phyloP scores from a whole-genome alignment of 116 monocot genomes.

The Zostera marina region DNA sequence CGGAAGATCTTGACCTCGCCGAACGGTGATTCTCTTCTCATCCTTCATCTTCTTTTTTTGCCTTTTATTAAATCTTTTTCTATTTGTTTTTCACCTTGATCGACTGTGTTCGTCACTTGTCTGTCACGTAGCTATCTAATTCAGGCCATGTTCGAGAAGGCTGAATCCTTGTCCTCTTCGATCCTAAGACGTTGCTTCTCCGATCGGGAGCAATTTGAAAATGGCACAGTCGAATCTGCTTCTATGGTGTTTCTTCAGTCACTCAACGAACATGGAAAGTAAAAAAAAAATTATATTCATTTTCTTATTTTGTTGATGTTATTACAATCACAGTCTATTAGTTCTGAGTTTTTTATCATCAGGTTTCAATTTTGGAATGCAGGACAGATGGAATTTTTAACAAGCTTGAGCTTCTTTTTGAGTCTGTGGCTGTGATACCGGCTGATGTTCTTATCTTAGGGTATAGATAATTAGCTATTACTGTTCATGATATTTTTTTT shows the following conservation, averaged over 20 bases:
- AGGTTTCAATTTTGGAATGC: slow-evolving; percentile 11
- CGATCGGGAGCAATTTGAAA: background rate
- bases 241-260: slow-evolving; percentile 1
- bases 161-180: background rate
- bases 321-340: background rate
- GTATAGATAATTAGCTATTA: slow-evolving; percentile 43
- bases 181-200: background rate
- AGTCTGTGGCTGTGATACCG: slow-evolving; percentile 50
- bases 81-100: no score
- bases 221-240: background rate
- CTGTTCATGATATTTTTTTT: background rate
- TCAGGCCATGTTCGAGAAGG: background rate
- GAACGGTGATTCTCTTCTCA: no score
- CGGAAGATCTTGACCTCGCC: no score
- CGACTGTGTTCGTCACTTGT: no score
- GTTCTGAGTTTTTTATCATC: background rate
- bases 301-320: background rate
- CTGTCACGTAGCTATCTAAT: background rate
- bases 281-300: background rate
- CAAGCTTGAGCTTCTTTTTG: slow-evolving; percentile 50
- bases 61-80: no score
- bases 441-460: slow-evolving; percentile 52
- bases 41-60: no score
- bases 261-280: background rate
- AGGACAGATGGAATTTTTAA: slow-evolving; percentile 45